Evolutionary conservation across 371 early-diverging fungal genomes (phyloP).

Genomic region (Ecytonucleospora hepatopenaei): DNA sequence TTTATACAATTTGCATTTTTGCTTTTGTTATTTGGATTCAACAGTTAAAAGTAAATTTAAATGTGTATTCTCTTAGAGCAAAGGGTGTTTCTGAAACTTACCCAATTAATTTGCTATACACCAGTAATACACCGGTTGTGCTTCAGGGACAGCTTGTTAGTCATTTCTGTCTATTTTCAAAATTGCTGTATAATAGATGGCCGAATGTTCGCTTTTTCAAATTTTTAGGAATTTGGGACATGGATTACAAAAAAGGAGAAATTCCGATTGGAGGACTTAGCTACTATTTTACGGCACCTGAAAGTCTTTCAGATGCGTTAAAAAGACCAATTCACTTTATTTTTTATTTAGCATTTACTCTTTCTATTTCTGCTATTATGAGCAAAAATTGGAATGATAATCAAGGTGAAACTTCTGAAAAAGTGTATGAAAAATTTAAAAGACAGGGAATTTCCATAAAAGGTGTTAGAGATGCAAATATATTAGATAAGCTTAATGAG

Average conservation of each 20-base stretch:
- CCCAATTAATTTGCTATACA: constrained; percentile 97
- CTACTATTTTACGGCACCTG: constrained; percentile 91
- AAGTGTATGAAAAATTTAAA: constrained; percentile 86
- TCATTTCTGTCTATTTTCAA: constrained; percentile 83
- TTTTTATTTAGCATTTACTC: constrained; percentile 77
- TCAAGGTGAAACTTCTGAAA: constrained; percentile 83
- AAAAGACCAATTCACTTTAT: constrained; percentile 76
- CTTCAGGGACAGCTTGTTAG: constrained; percentile 87
- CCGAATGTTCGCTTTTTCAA: constrained; percentile 79
- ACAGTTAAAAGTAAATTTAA: constrained; percentile 94
- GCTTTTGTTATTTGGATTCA: constrained; percentile 91
- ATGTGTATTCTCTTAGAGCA: constrained; percentile 80
- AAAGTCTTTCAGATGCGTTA: constrained; percentile 66
- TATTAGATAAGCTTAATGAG: constrained; percentile 90
- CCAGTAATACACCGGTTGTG: constrained; percentile 98
- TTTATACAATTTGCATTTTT: constrained; percentile 77
- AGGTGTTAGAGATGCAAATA: constrained; percentile 78
- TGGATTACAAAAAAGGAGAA: constrained; percentile 63
- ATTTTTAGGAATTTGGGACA: constrained; percentile 87
- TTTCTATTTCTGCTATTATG: constrained; percentile 78
- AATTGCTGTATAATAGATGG: constrained; percentile 80
- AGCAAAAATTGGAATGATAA: constrained; percentile 96
- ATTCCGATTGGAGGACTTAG: constrained; percentile 80
- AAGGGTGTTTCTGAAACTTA: constrained; percentile 88
- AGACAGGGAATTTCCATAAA: constrained; percentile 84